Percentiles rank a stretch among this genome's conserved stretches.
Evolutionary conservation across 2,329 filamentous ascomycete species (phyloP).

Genomic region (Aspergillus novoparasiticus): DNA sequence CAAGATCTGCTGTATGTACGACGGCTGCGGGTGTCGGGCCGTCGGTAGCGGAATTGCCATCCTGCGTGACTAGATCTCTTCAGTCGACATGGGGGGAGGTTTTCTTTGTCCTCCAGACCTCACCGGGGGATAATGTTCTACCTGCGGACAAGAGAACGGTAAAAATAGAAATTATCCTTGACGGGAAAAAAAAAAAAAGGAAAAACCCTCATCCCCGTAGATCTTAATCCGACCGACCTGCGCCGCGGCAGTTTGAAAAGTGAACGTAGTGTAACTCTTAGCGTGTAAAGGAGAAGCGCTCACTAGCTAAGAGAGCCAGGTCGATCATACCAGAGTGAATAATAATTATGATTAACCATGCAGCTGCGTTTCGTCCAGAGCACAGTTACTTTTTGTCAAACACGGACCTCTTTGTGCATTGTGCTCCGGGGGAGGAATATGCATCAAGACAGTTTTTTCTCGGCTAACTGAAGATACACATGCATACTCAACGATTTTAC

Average conservation of each 20-base stretch:
- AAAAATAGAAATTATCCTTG: neutral
- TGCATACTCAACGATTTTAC: conserved; percentile 7
- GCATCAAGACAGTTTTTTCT: neutral
- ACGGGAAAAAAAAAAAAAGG: neutral
- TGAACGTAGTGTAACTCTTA: conserved; percentile 3
- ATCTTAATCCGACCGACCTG: conserved; percentile 10
- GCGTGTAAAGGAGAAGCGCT: neutral
- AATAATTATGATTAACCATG: neutral
- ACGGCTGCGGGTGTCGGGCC: conserved; percentile 29
- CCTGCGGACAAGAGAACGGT: neutral
- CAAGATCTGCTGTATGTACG: conserved; percentile 28
- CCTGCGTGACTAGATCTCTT: conserved; percentile 11
- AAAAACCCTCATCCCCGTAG: neutral
- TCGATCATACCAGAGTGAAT: conserved; percentile 3
- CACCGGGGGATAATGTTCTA: neutral
- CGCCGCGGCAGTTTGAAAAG: conserved; percentile 1
- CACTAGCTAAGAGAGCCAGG: conserved; percentile 1
- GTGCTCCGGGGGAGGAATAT: conserved; percentile 11
- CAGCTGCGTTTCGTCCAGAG: neutral
- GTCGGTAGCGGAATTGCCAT: conserved; percentile 25
- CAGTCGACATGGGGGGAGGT: neutral
- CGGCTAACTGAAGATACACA: conserved; percentile 10
- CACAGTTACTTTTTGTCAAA: conserved; percentile 5
- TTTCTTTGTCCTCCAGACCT: neutral
- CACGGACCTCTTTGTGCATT: conserved; percentile 22